Percentiles rank a stretch among this genome's conserved stretches.
These are phyloP conservation scores for Arabidopsis lyrata DNA, from an alignment of 441 rosid species.

Conservation along the genomic window DNA sequence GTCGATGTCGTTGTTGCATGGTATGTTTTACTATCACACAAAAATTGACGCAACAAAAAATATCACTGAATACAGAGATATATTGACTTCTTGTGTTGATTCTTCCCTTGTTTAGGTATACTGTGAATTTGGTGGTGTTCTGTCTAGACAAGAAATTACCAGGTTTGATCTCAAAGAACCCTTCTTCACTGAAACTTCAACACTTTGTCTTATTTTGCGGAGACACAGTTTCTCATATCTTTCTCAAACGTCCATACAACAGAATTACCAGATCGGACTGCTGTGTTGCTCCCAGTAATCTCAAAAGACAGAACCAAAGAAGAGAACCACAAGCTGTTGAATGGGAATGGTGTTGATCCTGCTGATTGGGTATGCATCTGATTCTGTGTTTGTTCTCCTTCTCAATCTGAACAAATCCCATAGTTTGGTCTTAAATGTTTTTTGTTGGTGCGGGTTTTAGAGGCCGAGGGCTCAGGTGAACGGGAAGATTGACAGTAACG, in stretches of 20 bases:
- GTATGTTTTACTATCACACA: slow-evolving; percentile 47
- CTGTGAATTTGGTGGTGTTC: slow-evolving; percentile 93
- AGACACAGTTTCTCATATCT: slow-evolving; percentile 23
- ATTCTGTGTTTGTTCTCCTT: slow-evolving; percentile 6
- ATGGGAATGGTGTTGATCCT: slow-evolving; percentile 84
- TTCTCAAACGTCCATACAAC: slow-evolving; percentile 40
- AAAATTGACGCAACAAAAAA: background rate
- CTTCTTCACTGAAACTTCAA: slow-evolving; percentile 5
- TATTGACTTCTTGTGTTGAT: slow-evolving; percentile 27
- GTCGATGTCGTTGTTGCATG: slow-evolving; percentile 98
- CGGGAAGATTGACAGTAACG: slow-evolving; percentile 83
- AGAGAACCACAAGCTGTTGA: slow-evolving; percentile 95
- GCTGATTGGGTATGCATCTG: slow-evolving; percentile 75
- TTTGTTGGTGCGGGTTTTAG: slow-evolving; percentile 49
- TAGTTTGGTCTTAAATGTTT: background rate
- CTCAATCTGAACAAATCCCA: slow-evolving; percentile 8
- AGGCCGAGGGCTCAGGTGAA: slow-evolving; percentile 88
- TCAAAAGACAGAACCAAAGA: slow-evolving; percentile 82
- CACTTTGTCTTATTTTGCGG: background rate
- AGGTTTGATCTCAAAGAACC: slow-evolving; percentile 54
- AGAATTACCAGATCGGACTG: slow-evolving; percentile 88
- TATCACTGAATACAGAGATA: background rate
- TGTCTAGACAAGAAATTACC: slow-evolving; percentile 95
- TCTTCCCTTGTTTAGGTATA: slow-evolving; percentile 64
- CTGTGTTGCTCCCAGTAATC: slow-evolving; percentile 66